A percentile compares a stretch with the other conserved stretches of the same genome.
These are phyloP conservation scores for Funneliformis geosporum DNA, from an alignment of 192 early-diverging fungal species.

Conservation along the genomic window DNA sequence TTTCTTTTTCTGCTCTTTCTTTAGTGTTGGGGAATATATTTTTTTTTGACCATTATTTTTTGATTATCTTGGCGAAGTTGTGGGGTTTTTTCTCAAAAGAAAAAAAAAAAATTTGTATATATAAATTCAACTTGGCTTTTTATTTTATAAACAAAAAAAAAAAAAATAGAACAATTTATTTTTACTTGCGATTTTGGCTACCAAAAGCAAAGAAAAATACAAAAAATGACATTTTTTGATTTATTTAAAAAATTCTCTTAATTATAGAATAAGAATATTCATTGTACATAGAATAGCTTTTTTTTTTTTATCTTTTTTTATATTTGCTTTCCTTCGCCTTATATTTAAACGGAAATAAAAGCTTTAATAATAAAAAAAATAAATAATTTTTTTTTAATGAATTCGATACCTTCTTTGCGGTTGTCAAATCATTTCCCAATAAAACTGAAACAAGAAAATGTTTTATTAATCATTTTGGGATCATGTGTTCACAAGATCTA, in stretches of 20 bases:
- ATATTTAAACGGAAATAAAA: no score
- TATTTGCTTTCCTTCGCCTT: neutral
- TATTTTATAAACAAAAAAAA: no score
- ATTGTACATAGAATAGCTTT: neutral
- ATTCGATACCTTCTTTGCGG: no score
- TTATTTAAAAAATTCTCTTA: neutral
- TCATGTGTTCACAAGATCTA: no score
- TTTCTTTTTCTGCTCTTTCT: neutral
- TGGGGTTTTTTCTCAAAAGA: neutral
- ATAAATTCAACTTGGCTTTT: neutral
- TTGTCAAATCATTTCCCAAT: no score
- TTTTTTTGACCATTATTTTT: neutral
- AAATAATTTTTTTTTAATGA: no score
- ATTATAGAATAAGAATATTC: neutral
- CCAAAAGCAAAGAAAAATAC: no score
- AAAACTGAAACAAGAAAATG: no score
- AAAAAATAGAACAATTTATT: no score
- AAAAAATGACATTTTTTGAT: neutral
- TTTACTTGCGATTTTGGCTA: no score
- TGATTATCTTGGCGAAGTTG: neutral
- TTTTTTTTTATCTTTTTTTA: neutral
- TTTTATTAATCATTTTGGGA: no score
- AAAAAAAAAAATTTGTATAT: neutral
- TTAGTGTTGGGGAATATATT: neutral
- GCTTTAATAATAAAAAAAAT: no score